A percentile compares a stretch with the other conserved stretches of the same genome.
phyloP scores from a whole-genome alignment of 306 rosid genomes.

The Prosopis cineraria region DNA sequence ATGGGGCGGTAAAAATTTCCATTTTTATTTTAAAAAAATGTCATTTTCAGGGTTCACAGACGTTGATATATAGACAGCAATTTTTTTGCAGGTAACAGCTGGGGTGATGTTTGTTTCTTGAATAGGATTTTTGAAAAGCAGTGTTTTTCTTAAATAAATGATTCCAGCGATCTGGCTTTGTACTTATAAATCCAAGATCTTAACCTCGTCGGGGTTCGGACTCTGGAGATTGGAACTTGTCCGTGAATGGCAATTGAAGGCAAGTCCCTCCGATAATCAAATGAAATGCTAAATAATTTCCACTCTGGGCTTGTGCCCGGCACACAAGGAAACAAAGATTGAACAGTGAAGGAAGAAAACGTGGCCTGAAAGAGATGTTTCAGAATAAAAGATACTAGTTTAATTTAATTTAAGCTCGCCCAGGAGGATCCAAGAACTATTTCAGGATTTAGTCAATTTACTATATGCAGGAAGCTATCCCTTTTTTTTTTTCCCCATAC shows the following conservation, averaged over 20 bases:
- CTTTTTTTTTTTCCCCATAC: too few relatives aligned
- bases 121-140: not conserved
- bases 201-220: not conserved
- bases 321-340: not conserved
- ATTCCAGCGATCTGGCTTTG: not conserved
- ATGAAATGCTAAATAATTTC: not conserved
- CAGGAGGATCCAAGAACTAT: not conserved
- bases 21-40: not conserved
- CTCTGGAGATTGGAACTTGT: not conserved
- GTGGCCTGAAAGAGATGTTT: not conserved
- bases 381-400: not conserved
- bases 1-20: not conserved
- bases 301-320: not conserved
- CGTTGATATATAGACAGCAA: not conserved
- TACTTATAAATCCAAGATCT: not conserved
- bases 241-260: not conserved
- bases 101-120: not conserved
- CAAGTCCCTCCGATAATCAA: not conserved
- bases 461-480: too few relatives aligned
- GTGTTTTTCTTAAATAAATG: not conserved
- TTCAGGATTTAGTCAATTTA: too few relatives aligned
- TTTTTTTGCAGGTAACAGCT: not conserved
- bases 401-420: not conserved
- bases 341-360: not conserved
- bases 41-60: not conserved